Conservation (phyloP, 306 rosid species). For the barrel medic (Medicago truncatula) region DNA sequence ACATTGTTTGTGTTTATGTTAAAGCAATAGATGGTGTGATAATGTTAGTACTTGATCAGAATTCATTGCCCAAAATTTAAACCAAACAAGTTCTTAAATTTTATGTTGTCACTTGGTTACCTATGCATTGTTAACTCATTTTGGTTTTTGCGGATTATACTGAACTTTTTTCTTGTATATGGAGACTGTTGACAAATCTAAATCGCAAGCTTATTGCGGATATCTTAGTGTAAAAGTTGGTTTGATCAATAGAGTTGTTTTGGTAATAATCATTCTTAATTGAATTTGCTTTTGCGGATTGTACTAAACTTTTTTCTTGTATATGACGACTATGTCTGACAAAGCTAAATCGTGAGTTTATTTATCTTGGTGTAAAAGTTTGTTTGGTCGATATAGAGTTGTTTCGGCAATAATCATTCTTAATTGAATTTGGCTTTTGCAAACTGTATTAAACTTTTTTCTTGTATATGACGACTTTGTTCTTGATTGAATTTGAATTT, state of each 20-base stretch:
- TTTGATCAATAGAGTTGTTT: too few species aligned
- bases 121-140: not conserved
- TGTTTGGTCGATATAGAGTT: not conserved
- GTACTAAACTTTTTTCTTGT: not conserved
- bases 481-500: not conserved
- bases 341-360: not conserved
- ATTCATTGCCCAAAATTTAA: constrained; percentile 24
- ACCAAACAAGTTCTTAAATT: not conserved
- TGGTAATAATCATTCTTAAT: too few species aligned
- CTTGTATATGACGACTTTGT: too few species aligned
- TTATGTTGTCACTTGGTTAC: not conserved
- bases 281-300: constrained; percentile 13
- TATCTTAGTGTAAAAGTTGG: not conserved
- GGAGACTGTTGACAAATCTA: not conserved
- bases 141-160: constrained; percentile 22
- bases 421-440: too few species aligned
- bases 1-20: not conserved
- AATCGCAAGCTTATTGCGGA: not conserved
- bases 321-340: not conserved
- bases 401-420: not conserved
- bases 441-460: too few species aligned
- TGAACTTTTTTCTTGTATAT: not conserved
- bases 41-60: constrained; percentile 11
- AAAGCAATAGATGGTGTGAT: constrained; percentile 22
- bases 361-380: not conserved